A percentile compares a stretch with the other conserved stretches of the same genome.
Conservation (phyloP, 2,329 filamentous ascomycete species). For the Fusarium sublunatum region DNA sequence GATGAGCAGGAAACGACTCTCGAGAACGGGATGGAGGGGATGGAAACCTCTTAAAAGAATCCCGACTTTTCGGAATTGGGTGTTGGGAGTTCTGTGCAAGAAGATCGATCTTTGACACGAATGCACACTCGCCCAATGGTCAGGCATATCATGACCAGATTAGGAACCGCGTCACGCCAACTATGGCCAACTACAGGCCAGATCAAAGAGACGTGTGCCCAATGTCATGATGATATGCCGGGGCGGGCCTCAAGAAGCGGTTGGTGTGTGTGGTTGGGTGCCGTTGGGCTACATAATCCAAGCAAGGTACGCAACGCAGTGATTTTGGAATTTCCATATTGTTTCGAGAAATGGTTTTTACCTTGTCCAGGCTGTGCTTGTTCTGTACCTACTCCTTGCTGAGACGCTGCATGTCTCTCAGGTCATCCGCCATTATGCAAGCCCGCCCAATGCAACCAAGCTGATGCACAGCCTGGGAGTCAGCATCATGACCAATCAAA, state of each 20-base stretch:
- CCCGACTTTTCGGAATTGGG: constrained; percentile 3
- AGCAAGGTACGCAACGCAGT: constrained; percentile 3
- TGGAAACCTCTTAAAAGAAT: constrained; percentile 12
- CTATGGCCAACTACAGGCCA: constrained; percentile 24
- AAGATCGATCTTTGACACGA: constrained; percentile 18
- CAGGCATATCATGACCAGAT: constrained; percentile 36
- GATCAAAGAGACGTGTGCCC: constrained; percentile 7
- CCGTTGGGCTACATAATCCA: constrained; percentile 30
- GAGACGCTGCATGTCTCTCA: constrained; percentile 2
- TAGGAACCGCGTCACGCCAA: constrained; percentile 30
- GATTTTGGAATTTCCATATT: constrained; percentile 39
- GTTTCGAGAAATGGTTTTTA: constrained; percentile 9
- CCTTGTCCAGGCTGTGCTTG: not conserved
- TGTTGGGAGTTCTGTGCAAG: not conserved
- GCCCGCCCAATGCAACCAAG: constrained; percentile 4
- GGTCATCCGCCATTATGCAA: constrained; percentile 2
- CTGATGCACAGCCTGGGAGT: constrained; percentile 17
- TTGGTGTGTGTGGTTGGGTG: constrained; percentile 38
- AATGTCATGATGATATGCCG: constrained; percentile 18
- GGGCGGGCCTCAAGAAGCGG: constrained; percentile 35
- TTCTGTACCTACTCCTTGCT: not conserved
- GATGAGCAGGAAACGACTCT: not conserved
- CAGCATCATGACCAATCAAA: constrained; percentile 20
- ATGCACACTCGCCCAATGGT: constrained; percentile 37
- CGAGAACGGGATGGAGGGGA: not conserved